Percentiles rank a stretch among this genome's conserved stretches.
Conservation (phyloP, 2,329 filamentous ascomycete genomes). For the Microcyclospora tardicrescens region DNA sequence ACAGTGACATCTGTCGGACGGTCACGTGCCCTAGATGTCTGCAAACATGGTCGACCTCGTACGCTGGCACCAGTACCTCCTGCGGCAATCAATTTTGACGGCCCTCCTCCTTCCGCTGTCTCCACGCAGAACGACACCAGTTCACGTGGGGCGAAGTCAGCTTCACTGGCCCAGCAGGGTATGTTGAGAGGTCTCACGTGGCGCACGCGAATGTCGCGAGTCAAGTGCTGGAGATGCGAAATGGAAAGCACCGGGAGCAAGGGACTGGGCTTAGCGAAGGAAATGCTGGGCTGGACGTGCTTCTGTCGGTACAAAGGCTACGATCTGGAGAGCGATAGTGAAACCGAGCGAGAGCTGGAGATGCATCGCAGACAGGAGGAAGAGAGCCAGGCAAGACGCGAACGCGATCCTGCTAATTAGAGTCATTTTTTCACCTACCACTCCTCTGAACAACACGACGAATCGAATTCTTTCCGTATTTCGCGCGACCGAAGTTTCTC, state of each 20-base stretch:
- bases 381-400: no score
- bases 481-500: no score
- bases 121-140: constrained; percentile 9
- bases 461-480: no score
- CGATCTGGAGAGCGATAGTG: constrained; percentile 5
- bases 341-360: constrained; percentile 1
- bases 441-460: no score
- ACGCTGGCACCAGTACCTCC: background rate
- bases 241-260: constrained; percentile 5
- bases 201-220: constrained; percentile 15
- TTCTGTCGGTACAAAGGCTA: constrained; percentile 14
- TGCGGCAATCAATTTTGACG: background rate
- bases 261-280: constrained; percentile 7
- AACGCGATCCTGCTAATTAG: no score
- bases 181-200: constrained; percentile 7
- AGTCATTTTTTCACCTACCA: no score
- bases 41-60: no score
- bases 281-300: constrained; percentile 14
- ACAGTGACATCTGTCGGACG: no score
- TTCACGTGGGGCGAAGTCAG: constrained; percentile 2
- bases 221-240: constrained; percentile 18
- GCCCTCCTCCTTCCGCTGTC: background rate
- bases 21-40: no score
- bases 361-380: no score
- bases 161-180: no score